Conservation (phyloP, 225 moss, liverwort and hornwort species). For the Sphagnum contortum region DNA sequence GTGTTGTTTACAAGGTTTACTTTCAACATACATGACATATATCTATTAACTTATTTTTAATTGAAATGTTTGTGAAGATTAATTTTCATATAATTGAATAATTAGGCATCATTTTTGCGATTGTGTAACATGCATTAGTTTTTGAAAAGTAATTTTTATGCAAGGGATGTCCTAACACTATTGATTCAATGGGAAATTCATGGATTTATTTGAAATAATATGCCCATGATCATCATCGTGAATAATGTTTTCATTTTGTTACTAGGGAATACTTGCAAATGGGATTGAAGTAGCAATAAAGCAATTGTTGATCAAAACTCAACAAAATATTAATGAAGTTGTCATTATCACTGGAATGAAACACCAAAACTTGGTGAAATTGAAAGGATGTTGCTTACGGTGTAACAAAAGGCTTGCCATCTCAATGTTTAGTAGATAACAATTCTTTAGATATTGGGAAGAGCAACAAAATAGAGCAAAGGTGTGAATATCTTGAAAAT, state of each 20-base stretch:
- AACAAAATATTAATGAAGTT: too few species aligned
- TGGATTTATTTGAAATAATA: neutral
- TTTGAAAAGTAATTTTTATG: neutral
- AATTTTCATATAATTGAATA: too few species aligned
- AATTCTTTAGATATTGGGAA: too few species aligned
- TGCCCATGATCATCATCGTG: neutral
- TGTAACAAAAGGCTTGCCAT: neutral
- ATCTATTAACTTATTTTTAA: too few species aligned
- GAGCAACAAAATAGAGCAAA: too few species aligned
- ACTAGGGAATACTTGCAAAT: neutral
- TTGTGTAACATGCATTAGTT: neutral
- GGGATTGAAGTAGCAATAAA: neutral
- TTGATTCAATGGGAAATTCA: too few species aligned
- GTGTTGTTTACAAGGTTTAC: conserved; percentile 46
- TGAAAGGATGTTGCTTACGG: neutral
- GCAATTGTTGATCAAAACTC: too few species aligned
- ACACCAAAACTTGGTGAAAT: neutral
- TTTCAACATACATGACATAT: too few species aligned
- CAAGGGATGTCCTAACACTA: too few species aligned
- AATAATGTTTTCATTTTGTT: neutral
- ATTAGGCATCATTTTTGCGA: neutral
- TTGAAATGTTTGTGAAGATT: neutral
- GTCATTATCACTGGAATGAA: neutral
- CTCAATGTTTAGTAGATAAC: too few species aligned
- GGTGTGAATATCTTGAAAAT: neutral